phyloP scores from a whole-genome alignment of 805 yeast genomes.

The Teunomyces gatunensis region DNA sequence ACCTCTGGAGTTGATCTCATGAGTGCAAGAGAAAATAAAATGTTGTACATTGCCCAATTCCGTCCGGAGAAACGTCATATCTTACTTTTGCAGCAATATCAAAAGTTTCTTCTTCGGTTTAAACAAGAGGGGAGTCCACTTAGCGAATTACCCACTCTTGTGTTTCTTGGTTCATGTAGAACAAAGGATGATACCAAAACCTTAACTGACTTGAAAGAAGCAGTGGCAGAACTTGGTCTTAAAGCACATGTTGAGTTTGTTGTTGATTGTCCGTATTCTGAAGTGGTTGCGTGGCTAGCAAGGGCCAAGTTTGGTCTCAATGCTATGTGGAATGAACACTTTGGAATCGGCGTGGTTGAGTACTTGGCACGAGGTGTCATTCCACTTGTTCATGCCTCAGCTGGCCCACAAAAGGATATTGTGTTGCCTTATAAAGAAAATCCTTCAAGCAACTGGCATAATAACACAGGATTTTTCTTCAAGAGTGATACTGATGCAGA shows the following conservation, averaged over 20 bases:
- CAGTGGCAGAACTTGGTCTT: slow-evolving; percentile 32
- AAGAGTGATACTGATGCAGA: slow-evolving; percentile 73
- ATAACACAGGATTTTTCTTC: slow-evolving; percentile 79
- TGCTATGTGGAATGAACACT: slow-evolving; percentile 99
- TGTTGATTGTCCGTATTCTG: slow-evolving; percentile 70
- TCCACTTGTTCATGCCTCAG: slow-evolving; percentile 91
- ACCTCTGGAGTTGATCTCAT: slow-evolving; percentile 8
- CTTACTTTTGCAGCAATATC: slow-evolving; percentile 63
- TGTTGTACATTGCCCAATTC: slow-evolving; percentile 83
- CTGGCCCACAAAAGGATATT: slow-evolving; percentile 91
- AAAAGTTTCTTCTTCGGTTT: slow-evolving; percentile 42
- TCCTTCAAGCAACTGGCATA: slow-evolving; percentile 21
- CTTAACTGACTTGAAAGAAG: slow-evolving; percentile 47
- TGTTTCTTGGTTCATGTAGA: slow-evolving; percentile 84
- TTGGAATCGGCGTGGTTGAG: slow-evolving; percentile 96
- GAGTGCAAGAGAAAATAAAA: slow-evolving; percentile 27
- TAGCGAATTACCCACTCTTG: slow-evolving; percentile 49
- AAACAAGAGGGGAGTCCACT: slow-evolving; percentile 16
- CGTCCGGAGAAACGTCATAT: slow-evolving; percentile 92
- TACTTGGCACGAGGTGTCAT: slow-evolving; percentile 81
- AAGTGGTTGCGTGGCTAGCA: slow-evolving; percentile 52
- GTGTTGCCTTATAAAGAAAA: slow-evolving; percentile 35
- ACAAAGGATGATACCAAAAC: slow-evolving; percentile 59
- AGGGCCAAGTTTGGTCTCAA: slow-evolving; percentile 75
- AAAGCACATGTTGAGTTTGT: slow-evolving; percentile 49